Evolutionary conservation across 2,329 filamentous ascomycete species (phyloP).

Genomic region (Paecilomyces variotii): DNA sequence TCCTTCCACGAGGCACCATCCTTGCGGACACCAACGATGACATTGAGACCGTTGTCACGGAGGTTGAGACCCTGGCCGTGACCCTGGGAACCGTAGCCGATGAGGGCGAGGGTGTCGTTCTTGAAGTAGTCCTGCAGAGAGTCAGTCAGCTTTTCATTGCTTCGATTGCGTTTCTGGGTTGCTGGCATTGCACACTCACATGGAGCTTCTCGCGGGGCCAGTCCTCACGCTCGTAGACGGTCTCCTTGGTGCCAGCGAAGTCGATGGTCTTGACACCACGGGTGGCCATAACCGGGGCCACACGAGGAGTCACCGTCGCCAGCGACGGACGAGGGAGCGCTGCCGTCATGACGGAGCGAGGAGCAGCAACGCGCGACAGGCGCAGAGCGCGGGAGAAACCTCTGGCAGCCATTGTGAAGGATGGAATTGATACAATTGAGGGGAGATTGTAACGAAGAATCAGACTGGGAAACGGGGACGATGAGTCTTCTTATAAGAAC

Average conservation of each 20-base stretch:
- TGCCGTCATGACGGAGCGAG: constrained; percentile 52
- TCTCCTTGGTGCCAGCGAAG: constrained; percentile 93
- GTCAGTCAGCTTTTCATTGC: not conserved
- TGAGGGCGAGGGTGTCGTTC: constrained; percentile 97
- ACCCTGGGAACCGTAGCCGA: constrained; percentile 96
- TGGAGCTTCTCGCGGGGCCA: constrained; percentile 98
- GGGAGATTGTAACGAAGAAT: constrained; percentile 5
- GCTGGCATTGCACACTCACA: constrained; percentile 52
- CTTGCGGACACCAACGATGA: constrained; percentile 98
- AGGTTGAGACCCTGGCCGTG: constrained; percentile 99
- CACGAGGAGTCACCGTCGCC: constrained; percentile 38
- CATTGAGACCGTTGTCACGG: constrained; percentile 98
- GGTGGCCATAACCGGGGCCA: constrained; percentile 39
- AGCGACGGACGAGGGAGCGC: constrained; percentile 45
- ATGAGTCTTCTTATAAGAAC: constrained; percentile 1
- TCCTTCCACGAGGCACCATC: constrained; percentile 98
- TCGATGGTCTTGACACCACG: constrained; percentile 98
- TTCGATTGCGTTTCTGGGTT: not conserved
- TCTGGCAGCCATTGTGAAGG: constrained; percentile 40
- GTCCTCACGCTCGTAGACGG: constrained; percentile 94
- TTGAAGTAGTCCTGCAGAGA: constrained; percentile 87
- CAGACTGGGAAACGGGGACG: constrained; percentile 6
- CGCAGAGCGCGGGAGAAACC: constrained; percentile 50
- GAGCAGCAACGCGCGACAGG: constrained; percentile 48
- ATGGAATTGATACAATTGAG: constrained; percentile 5